Percentiles rank a stretch among this genome's conserved stretches.
Evolutionary conservation across 345 rosid genomes (phyloP).

Genomic region (Lenwebbia sp.): DNA sequence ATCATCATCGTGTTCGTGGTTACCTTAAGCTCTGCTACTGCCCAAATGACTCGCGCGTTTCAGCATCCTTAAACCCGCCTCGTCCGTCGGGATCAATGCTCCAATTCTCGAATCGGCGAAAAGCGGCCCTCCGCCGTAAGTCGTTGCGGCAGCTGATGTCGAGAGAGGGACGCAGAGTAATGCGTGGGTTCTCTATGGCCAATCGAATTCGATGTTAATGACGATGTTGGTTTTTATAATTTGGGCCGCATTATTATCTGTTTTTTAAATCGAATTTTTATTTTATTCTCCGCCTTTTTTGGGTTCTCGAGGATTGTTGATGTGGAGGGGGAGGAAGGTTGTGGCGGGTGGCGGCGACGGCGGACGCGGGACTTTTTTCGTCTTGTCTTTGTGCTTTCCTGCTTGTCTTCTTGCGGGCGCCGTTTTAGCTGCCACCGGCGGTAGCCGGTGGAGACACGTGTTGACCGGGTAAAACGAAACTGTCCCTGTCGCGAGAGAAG

Average conservation of each 20-base stretch:
- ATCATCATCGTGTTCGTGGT: no score
- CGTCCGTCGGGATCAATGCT: no score
- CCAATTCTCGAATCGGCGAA: not conserved
- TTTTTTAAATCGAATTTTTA: not conserved
- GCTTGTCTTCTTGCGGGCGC: not conserved
- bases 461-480: slow-evolving; percentile 9
- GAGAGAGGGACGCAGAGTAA: not conserved
- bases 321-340: not conserved
- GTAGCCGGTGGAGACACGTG: slow-evolving; percentile 23
- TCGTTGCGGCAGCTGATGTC: not conserved
- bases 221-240: not conserved
- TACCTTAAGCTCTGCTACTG: no score
- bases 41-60: no score
- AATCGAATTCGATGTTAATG: not conserved
- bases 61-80: no score
- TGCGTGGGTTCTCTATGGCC: not conserved
- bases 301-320: not conserved
- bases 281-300: not conserved
- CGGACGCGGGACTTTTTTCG: not conserved
- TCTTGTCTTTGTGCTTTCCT: not conserved
- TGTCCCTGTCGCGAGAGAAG: not conserved
- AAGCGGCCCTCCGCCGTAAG: not conserved
- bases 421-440: not conserved
- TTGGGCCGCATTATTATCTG: not conserved
- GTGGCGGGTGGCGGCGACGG: not conserved